phyloP scores from a whole-genome alignment of 2,329 filamentous ascomycete species.

The Xylaria sp. region DNA sequence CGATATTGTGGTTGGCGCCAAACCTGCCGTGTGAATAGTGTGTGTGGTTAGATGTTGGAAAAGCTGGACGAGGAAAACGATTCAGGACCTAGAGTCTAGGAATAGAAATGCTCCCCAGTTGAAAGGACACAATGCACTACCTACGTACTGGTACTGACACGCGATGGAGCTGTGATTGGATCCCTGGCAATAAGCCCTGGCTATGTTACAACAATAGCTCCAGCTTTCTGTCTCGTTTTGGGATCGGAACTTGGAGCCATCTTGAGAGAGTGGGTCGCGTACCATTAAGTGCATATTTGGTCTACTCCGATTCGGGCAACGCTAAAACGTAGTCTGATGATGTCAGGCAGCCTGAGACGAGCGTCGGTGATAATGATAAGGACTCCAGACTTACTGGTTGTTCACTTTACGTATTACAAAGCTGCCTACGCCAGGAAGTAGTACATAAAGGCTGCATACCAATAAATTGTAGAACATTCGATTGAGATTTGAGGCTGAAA shows the following conservation, averaged over 20 bases:
- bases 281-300: constrained; percentile 28
- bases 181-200: constrained; percentile 35
- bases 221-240: constrained; percentile 28
- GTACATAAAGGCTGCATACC: constrained; percentile 10
- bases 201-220: constrained; percentile 15
- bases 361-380: constrained; percentile 36
- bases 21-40: not conserved
- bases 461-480: constrained; percentile 44
- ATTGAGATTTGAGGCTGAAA: constrained; percentile 10
- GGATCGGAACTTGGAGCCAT: constrained; percentile 2
- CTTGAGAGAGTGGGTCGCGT: constrained; percentile 1
- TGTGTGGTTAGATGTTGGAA: constrained; percentile 28
- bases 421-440: constrained; percentile 45
- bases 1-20: constrained; percentile 10
- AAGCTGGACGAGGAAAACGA: constrained; percentile 22
- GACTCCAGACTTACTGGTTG: not conserved
- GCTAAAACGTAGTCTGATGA: constrained; percentile 7
- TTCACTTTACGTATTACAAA: constrained; percentile 54
- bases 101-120: constrained; percentile 23
- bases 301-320: constrained; percentile 16
- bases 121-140: constrained; percentile 54
- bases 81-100: not conserved
- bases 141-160: constrained; percentile 28
- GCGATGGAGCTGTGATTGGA: constrained; percentile 55
- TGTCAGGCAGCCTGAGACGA: constrained; percentile 14